Conservation (phyloP, 2,329 filamentous ascomycete species). For the Aspergillus quadrilineatus region DNA sequence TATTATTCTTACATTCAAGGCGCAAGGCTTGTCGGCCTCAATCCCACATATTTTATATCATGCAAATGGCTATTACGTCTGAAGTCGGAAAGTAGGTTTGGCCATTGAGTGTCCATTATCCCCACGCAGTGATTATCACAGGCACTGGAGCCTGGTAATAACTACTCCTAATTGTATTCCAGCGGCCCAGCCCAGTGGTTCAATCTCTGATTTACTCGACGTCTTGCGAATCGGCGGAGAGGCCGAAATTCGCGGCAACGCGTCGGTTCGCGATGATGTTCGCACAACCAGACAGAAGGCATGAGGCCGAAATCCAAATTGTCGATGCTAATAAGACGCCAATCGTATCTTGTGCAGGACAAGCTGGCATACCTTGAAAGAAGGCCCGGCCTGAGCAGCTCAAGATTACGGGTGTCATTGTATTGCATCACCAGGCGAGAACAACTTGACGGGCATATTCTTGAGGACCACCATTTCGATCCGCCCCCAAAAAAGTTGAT, state of each 20-base stretch:
- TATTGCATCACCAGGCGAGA: conserved; percentile 4
- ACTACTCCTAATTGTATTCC: neutral
- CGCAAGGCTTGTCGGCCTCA: too few species aligned
- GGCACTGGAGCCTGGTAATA: too few species aligned
- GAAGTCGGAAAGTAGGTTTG: too few species aligned
- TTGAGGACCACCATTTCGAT: conserved; percentile 14
- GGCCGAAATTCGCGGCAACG: neutral
- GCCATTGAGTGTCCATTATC: too few species aligned
- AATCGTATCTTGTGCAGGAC: conserved; percentile 15
- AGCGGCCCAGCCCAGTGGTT: neutral
- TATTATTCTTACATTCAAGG: too few species aligned
- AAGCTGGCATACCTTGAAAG: conserved; percentile 11
- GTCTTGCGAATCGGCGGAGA: neutral
- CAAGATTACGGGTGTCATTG: conserved; percentile 15
- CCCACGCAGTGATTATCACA: too few species aligned
- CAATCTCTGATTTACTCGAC: neutral
- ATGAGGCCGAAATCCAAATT: conserved; percentile 39
- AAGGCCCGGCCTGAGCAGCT: conserved; percentile 8
- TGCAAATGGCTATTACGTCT: too few species aligned
- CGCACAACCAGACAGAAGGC: conserved; percentile 28
- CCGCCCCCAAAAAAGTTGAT: conserved; percentile 28
- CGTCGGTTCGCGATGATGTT: too few species aligned
- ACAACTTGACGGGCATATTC: conserved; percentile 12
- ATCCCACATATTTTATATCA: too few species aligned
- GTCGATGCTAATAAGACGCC: conserved; percentile 11